Percentiles rank a stretch among this genome's conserved stretches.
These are phyloP conservation scores for Diutina ranongensis DNA, from an alignment of 1,139 yeast genomes.

Conservation along the genomic window DNA sequence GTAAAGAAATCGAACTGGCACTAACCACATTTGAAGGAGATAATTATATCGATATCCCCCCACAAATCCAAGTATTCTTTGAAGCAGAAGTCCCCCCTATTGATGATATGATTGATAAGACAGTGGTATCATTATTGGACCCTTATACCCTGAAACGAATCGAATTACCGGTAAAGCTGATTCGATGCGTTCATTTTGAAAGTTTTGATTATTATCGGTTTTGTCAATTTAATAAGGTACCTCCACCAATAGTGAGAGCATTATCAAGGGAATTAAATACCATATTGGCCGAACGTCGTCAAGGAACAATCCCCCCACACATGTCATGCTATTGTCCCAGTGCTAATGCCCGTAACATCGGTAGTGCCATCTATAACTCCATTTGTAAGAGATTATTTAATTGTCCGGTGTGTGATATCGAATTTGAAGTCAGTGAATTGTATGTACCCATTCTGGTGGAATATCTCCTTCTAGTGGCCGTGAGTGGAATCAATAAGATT, in stretches of 20 bases:
- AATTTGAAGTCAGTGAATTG: background rate
- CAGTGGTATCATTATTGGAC: constrained; percentile 9
- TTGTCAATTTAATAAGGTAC: constrained; percentile 27
- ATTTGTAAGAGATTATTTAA: background rate
- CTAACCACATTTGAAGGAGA: background rate
- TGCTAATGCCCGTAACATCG: background rate
- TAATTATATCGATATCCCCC: no score
- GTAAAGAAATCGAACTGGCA: background rate
- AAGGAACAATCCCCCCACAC: background rate
- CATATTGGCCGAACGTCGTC: background rate
- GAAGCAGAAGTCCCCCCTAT: background rate
- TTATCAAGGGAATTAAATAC: constrained; percentile 10
- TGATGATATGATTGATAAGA: background rate
- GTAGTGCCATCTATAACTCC: background rate
- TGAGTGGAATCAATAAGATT: background rate
- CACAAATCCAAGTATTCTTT: background rate
- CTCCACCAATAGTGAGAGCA: constrained; percentile 18
- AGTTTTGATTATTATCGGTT: constrained; percentile 36
- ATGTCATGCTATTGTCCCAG: background rate
- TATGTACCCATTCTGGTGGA: background rate
- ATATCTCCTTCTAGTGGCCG: background rate
- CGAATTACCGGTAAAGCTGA: constrained; percentile 28
- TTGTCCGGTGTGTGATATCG: background rate
- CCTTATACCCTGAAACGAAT: constrained; percentile 25
- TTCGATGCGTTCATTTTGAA: constrained; percentile 29